phyloP scores from a whole-genome alignment of 768 basidiomycete species.

The Floccularia luteovirens region DNA sequence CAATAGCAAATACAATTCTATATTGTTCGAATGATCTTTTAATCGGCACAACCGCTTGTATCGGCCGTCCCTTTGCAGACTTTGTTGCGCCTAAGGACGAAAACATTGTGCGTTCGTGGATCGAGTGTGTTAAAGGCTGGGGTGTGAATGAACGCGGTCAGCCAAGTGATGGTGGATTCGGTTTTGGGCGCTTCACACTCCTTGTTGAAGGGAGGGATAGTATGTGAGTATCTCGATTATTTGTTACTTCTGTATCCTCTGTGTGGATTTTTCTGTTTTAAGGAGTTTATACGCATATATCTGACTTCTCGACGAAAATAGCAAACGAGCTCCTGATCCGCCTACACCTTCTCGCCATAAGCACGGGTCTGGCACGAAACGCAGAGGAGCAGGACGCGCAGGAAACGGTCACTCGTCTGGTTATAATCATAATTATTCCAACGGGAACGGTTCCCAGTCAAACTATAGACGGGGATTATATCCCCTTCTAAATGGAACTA shows the following conservation, averaged over 20 bases:
- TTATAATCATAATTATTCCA: too few relatives aligned
- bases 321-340: conserved; percentile 26
- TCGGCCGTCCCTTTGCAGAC: conserved; percentile 68
- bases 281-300: too few relatives aligned
- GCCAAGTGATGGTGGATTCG: conserved; percentile 80
- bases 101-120: conserved; percentile 60
- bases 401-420: too few relatives aligned
- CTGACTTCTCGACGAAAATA: too few relatives aligned
- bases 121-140: conserved; percentile 74
- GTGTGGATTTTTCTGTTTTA: not conserved
- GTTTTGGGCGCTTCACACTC: conserved; percentile 65
- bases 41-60: conserved; percentile 46
- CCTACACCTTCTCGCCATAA: conserved; percentile 7
- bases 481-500: not conserved
- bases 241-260: conserved; percentile 3
- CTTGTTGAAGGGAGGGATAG: conserved; percentile 56
- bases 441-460: conserved; percentile 1
- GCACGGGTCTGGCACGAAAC: conserved; percentile 10
- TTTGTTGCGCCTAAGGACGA: conserved; percentile 64
- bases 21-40: conserved; percentile 74
- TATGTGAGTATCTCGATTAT: conserved; percentile 28
- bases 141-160: conserved; percentile 80
- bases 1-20: conserved; percentile 51
- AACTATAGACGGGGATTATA: not conserved
- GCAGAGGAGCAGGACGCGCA: not conserved